Evolutionary conservation across 73 alveolate genomes (phyloP), one percentile per base, ranked within the genome.

Genomic region (Uronychia binucleata): DNA sequence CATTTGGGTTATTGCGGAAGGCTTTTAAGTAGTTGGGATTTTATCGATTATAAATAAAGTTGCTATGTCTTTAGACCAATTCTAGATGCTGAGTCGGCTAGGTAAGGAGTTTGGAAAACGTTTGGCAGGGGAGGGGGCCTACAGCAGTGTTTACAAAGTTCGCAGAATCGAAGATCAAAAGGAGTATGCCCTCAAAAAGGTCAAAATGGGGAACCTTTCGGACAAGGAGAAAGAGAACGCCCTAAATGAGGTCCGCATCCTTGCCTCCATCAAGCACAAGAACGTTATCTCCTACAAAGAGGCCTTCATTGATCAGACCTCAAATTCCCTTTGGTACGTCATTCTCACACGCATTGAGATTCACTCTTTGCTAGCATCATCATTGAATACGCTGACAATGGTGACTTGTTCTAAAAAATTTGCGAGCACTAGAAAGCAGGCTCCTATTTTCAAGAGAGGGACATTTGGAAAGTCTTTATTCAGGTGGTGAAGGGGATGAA

Each of bases 381-480:
- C 14, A 91, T 91, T 92, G 96, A 91, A 58, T 76, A 76, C 32
- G 90, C 93, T 26, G 93, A 91, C 76, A 85, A 86, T 57, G 96
- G 96, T 0, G 96, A 91, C 59, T 27, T 91, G 46, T 91, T 80
- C 58, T 79, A 91, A 75, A 86, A 78, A 82, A 91, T 91, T 19
- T 87, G 89, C 27, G 88, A 91, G 28, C 89, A 91, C 80, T 77
- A 46, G 79, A 85, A 86, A 84, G 81, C 81, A 30, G 80, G 91
- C 57, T 87, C 93, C 29, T 75, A 74, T 59, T 91, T 95, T 79
- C 79, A 87, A 81, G 99, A 95, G 59, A 91, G 85, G 83, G 99
- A 95, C 30, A 93, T 93, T 1, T 95, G 99, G 99, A 81, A 93
- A 81, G 90, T 95, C 13, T 86, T 95, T 60, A 95, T 95, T 80